Base-by-base conservation (phyloP, 495 filamentous ascomycete genomes). In the Thermothielavioides terrestris region DNA sequence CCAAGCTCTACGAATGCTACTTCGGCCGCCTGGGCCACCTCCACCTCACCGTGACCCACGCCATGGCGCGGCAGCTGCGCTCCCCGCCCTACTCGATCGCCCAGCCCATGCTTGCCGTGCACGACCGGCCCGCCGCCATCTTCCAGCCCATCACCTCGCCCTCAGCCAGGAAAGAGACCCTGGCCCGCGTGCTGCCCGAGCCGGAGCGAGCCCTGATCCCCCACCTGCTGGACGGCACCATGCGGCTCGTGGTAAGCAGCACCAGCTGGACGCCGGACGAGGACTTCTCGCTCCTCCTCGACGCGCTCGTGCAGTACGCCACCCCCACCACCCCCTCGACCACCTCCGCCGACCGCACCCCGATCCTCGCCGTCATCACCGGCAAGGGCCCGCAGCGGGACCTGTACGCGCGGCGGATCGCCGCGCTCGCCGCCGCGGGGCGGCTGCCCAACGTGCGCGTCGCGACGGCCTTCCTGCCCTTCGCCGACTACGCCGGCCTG, bases 261-360 rank as follows among this genome's bases (percentile, higher is more conserved):
- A 98, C 92, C 0, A 94, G 87, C 21, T 98, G 92, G 92, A 98
- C 94, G 2, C 78, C 88, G 0, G 92, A 98, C 64, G 92, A 98
- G 67, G 92, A 98, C 67, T 96, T 98, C 61, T 82, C 78, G 2
- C 64, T 96, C 35, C 75, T 98, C 5, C 86, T 98, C n/a, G 78
- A 88, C 25, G 90, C 89, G 1, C 72, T 98, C 8, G 74, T 83
- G 18, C 65, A 66, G 15, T 95, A 95, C 59, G 77, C 65, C 49
- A 71, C 50, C 38, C 52, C 44, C 42, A 56, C 50, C 51, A 55
- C 46, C 59, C 18, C 63, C 56, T 11, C 54, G 53, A 18, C 40
- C 48, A 11, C 18, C 63, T 2, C 88, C 86, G 0, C 68, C 0
- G 30, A 21, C 14, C 5, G 41, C 1, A 30, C 34, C 2, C 62